Percentiles rank a stretch among this genome's conserved stretches.
These are phyloP conservation scores for Trichoderma sp. DNA, from an alignment of 2,329 filamentous ascomycete genomes.

Conservation along the genomic window DNA sequence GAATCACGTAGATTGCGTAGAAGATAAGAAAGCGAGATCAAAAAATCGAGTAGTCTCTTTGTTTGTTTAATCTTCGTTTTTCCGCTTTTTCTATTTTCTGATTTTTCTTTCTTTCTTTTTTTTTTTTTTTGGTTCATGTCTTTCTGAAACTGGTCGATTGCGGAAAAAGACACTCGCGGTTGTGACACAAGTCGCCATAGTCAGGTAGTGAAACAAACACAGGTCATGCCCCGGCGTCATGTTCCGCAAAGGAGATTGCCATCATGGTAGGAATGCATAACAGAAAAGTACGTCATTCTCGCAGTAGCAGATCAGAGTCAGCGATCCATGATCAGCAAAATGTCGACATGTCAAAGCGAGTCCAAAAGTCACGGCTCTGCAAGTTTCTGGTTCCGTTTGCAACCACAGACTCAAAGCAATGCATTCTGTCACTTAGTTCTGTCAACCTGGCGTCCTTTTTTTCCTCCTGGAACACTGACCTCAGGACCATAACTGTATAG, in stretches of 20 bases:
- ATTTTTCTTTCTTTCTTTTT: neutral
- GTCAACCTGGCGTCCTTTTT: constrained; percentile 13
- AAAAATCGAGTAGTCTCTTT: neutral
- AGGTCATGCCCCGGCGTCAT: constrained; percentile 1
- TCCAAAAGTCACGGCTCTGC: constrained; percentile 28
- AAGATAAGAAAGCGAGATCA: constrained; percentile 6
- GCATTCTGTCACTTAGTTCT: constrained; percentile 19
- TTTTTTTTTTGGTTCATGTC: neutral
- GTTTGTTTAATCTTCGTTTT: neutral
- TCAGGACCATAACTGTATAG: constrained; percentile 15
- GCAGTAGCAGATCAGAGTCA: constrained; percentile 12
- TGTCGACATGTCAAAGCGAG: constrained; percentile 25
- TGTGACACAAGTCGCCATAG: neutral
- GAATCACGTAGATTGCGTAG: constrained; percentile 15
- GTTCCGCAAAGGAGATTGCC: neutral
- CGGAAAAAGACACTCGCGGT: neutral
- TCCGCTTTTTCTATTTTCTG: neutral
- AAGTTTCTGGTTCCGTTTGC: constrained; percentile 14
- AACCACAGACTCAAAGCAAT: constrained; percentile 14
- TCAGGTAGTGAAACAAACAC: neutral
- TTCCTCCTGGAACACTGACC: constrained; percentile 18
- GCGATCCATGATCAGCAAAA: constrained; percentile 10
- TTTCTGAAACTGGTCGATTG: neutral
- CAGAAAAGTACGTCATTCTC: constrained; percentile 20
- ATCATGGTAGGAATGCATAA: constrained; percentile 3